Conservation (phyloP, 2,329 filamentous ascomycete species). For the Fusarium mexicanum region DNA sequence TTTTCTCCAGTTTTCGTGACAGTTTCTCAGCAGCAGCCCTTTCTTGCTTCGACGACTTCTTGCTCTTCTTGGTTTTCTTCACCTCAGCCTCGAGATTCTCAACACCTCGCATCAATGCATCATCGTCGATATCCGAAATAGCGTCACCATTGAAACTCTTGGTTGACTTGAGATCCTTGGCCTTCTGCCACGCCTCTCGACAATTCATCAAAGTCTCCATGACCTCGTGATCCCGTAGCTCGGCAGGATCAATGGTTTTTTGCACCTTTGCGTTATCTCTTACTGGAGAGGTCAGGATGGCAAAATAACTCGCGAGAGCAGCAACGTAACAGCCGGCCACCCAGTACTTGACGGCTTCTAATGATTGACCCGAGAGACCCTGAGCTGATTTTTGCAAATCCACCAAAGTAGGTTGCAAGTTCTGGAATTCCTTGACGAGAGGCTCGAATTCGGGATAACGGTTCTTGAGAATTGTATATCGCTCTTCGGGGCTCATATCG, state of each 20-base stretch:
- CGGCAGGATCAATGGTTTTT: constrained; percentile 75
- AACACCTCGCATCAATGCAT: constrained; percentile 40
- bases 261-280: constrained; percentile 63
- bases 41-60: constrained; percentile 48
- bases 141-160: constrained; percentile 51
- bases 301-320: constrained; percentile 91
- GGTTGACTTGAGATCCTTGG: constrained; percentile 70
- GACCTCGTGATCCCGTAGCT: constrained; percentile 88
- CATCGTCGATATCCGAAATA: constrained; percentile 33
- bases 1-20: constrained; percentile 57
- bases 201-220: constrained; percentile 87
- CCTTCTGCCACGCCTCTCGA: constrained; percentile 80
- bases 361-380: constrained; percentile 59
- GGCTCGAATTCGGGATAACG: constrained; percentile 94
- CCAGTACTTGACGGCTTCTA: constrained; percentile 78
- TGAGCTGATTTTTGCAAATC: constrained; percentile 68
- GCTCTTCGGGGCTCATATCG: constrained; percentile 79
- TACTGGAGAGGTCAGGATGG: constrained; percentile 84
- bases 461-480: constrained; percentile 76
- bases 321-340: constrained; percentile 88
- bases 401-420: constrained; percentile 73
- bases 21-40: constrained; percentile 50
- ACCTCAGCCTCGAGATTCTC: constrained; percentile 28
- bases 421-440: constrained; percentile 80
- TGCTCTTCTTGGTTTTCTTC: constrained; percentile 46